Evolutionary conservation across 75 land plant genomes (phyloP), one percentile per base, ranked within the genome.

Genomic region (Chamaecyparis obtusa): DNA sequence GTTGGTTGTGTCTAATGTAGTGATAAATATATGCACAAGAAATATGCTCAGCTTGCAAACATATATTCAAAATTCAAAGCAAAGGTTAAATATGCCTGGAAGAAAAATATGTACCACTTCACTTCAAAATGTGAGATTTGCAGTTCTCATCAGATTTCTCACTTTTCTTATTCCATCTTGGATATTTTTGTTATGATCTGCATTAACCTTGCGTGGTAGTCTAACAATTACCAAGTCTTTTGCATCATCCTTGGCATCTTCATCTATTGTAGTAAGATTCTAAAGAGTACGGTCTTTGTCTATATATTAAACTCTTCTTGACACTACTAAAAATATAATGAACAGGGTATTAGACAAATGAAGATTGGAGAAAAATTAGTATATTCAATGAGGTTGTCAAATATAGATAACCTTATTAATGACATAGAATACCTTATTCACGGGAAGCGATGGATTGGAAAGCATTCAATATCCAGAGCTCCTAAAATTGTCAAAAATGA

Each of bases 391-490:
- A 79, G 24, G 30, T 9, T 79, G 19, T 16, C 9, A n/a, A 43
- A n/a, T 41, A 24, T 78, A 37, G 44, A 43, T 79, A 21, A 43
- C 82, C 43, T 43, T 79, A 79, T 43, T 9, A 8, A 24, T 0
- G 19, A 17, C 44, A 43, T 7, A 79, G 49, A 41, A 41, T 39
- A n/a, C 82, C 48, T 79, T 79, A 11, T 79, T 79, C 41, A 86
- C 92, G 37, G 90, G 88, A 15, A 88, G 92, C 51, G 88, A 88
- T 27, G 93, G 91, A 77, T 93, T 91, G 2, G 88, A 90, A 32
- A 92, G 85, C 33, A 95, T 86, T 78, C 90, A 92, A 30, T 93
- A 94, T 44, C 92, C 89, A 87, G 90, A 94, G 55, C 92, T 91
- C 88, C 93, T 94, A 89, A 39, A 87, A 85, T 19, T 21, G 32